A percentile compares a stretch with the other conserved stretches of the same genome.
Evolutionary conservation across 2,329 filamentous ascomycete species (phyloP).

Genomic region (Pseudogymnoascus sp.): DNA sequence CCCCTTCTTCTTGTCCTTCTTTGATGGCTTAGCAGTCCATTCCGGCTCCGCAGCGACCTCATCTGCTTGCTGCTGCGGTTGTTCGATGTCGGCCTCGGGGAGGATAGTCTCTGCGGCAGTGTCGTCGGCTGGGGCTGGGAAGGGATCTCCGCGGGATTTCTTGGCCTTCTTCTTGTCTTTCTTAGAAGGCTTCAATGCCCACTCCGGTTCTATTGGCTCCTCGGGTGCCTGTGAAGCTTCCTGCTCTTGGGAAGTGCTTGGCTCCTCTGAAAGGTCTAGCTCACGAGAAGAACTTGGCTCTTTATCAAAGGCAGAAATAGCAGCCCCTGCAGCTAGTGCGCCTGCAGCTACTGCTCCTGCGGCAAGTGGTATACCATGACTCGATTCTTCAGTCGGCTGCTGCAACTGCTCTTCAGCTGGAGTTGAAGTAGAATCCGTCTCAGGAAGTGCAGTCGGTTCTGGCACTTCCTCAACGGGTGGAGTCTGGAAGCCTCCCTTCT

Average conservation of each 20-base stretch:
- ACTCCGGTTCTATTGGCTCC: slow-evolving; percentile 16
- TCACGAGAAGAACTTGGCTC: slow-evolving; percentile 13
- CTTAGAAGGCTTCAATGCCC: slow-evolving; percentile 3
- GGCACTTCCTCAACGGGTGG: background rate
- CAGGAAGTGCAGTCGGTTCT: background rate
- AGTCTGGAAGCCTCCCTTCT: slow-evolving; percentile 2
- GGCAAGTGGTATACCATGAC: slow-evolving; percentile 30
- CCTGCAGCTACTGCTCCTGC: background rate
- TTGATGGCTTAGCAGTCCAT: slow-evolving; percentile 17
- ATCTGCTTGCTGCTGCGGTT: background rate
- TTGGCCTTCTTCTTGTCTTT: slow-evolving; percentile 10
- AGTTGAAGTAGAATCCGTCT: background rate
- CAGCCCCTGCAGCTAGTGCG: background rate
- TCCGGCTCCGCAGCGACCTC: background rate
- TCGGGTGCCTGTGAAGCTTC: slow-evolving; percentile 16
- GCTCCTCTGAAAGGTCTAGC: background rate
- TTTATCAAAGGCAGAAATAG: background rate
- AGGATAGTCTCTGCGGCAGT: background rate
- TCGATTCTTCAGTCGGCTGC: slow-evolving; percentile 12
- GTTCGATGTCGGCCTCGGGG: background rate
- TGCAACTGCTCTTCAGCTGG: background rate
- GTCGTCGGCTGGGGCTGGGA: background rate
- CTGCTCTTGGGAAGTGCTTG: background rate
- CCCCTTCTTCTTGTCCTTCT: slow-evolving; percentile 34
- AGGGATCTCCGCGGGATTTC: background rate